Evolutionary conservation across 129 eudicot genomes (phyloP), one percentile per base, ranked within the genome.

Genomic region (carrot (Daucus carota)): DNA sequence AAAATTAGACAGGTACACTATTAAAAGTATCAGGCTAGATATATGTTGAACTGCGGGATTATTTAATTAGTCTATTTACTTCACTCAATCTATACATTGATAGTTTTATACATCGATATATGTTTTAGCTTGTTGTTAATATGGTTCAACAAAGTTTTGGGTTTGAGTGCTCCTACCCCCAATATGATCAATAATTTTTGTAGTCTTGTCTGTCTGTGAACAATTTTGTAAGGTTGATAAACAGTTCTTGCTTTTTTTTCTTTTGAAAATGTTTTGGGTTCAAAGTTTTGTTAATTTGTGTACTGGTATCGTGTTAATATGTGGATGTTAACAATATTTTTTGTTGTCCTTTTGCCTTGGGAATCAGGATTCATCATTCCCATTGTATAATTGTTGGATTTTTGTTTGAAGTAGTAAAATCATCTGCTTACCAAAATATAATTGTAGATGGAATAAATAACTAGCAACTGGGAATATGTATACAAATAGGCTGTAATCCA

Each of bases 1-100:
- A 86, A 79, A 82, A 92, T 95, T 80, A 87, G 99, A 89, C 97
- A 95, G 97, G 99, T 95, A 91, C 11, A 18, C 54, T 41, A 4
- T 24, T 0, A 18, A 28, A 43, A 43, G 52, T 10, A 31, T 22
- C 65, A 70, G 28, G 22, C 0, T 43, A 72, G 65, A 43, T n/a
- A 36, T 6, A 62, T 43, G 7, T 59, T 31, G 54, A 34, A 17
- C 16, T 15, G 38, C 12, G 11, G 20, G 20, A 48, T 38, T 34
- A 48, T 38, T 34, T 20, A 50, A 20, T 74, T 24, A 34, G 29
- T 70, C 73, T 41, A 26, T 70, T 40, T 15, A 67, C 13, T 34
- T 16, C 4, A 33, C 72, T 34, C 40, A 34, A 1, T 67, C 15
- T 67, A 67, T 67, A 13, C 28, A 15, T 17, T 4, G 17, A 29